Base-by-base conservation (phyloP, 2,329 filamentous ascomycete species). In the Pestalotiopsis sp. region DNA sequence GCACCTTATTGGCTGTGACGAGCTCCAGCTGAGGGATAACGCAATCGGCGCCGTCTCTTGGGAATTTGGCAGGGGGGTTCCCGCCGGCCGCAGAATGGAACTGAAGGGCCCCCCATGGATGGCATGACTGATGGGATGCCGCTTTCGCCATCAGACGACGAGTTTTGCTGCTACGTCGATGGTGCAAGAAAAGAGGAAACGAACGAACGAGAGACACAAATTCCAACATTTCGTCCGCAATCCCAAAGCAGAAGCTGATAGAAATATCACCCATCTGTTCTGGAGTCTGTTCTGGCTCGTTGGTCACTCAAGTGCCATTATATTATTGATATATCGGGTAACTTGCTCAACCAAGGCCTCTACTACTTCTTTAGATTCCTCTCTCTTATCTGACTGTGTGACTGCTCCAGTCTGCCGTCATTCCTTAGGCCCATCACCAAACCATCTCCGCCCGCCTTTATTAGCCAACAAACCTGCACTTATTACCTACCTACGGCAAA, bases 21-120 rank as follows among this genome's bases (percentile, higher is more conserved):
- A 67, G 65, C 65, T 67, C 56, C 41, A 59, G 65, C 31, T 41
- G 52, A 31, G 65, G 52, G 56, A 67, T 67, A 67, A 67, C 65
- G 65, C 65, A 67, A 67, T 67, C 65, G 65, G 56, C 65, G 65
- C 65, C 65, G 65, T 67, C 56, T 25, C 31, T 60, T 14, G 45
- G 17, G 45, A 36, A 36, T 36, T 52, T n/a, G 45, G 14, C 45
- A 52, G 31, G 36, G 59, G 14, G 59, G 11, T n/a, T 27, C 59
- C n/a, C 45, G 45, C 25, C 31, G 58, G 23, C 23, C 59, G 31
- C 31, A 36, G 31, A 36, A 23, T 23, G 23, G 23, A 36, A 9
- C 6, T 9, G 31, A 36, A 36, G 27, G 31, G 4, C 59, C 25
- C 59, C 31, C 31, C 31, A 36, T 36, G 31, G 31, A 39, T 39